Conservation (phyloP, 2,329 filamentous ascomycete species). For the Aschersonia sp. region DNA sequence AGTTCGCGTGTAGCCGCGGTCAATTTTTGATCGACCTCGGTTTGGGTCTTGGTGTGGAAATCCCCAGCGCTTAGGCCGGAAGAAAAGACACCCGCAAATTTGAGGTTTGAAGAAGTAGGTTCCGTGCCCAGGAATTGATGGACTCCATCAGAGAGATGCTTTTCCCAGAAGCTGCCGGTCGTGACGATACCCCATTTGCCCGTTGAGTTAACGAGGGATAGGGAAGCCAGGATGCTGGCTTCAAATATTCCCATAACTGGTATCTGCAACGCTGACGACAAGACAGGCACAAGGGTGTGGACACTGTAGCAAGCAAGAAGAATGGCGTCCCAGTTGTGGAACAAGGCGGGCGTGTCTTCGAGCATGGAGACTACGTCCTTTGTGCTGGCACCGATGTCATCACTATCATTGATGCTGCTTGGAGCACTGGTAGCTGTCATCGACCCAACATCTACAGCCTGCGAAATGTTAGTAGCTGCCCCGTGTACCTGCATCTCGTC, state of each 20-base stretch:
- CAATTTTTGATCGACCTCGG: slow-evolving; percentile 51
- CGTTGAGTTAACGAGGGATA: slow-evolving; percentile 29
- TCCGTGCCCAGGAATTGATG: slow-evolving; percentile 43
- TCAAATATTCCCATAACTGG: slow-evolving; percentile 63
- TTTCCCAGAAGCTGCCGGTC: slow-evolving; percentile 74
- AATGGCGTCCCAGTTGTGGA: slow-evolving; percentile 51
- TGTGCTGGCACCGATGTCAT: slow-evolving; percentile 51
- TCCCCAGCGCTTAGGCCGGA: slow-evolving; percentile 71
- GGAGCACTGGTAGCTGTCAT: slow-evolving; percentile 57
- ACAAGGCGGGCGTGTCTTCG: slow-evolving; percentile 17
- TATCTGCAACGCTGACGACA: slow-evolving; percentile 22
- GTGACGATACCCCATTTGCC: slow-evolving; percentile 74
- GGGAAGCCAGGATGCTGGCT: slow-evolving; percentile 52
- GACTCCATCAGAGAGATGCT: slow-evolving; percentile 53
- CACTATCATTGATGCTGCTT: slow-evolving; percentile 62
- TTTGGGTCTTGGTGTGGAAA: slow-evolving; percentile 54
- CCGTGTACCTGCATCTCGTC: neutral
- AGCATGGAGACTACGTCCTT: slow-evolving; percentile 45
- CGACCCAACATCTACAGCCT: slow-evolving; percentile 37
- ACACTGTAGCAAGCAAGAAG: slow-evolving; percentile 81
- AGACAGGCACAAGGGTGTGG: slow-evolving; percentile 56
- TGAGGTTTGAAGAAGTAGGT: slow-evolving; percentile 16
- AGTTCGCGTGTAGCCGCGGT: slow-evolving; percentile 55
- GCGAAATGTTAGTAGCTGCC: neutral
- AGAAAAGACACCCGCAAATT: slow-evolving; percentile 68